Evolutionary conservation across 2,329 filamentous ascomycete genomes (phyloP).

Genomic region (Cladophialophora exuberans): DNA sequence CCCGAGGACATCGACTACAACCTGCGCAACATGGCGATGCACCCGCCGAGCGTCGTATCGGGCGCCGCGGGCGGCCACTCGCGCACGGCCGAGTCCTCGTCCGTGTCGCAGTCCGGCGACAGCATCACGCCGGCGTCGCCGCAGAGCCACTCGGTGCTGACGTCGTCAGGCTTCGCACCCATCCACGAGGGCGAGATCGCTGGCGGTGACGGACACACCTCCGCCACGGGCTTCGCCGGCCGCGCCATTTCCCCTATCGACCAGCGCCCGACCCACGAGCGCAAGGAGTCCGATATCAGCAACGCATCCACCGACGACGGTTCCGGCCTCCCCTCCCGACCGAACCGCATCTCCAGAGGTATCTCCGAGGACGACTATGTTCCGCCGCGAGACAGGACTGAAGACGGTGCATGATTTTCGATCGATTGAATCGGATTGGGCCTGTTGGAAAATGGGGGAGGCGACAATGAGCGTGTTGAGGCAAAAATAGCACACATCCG

Average conservation of each 20-base stretch:
- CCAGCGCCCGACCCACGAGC: conserved; percentile 3
- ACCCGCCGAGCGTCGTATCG: conserved; percentile 23
- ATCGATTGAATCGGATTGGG: too few relatives aligned
- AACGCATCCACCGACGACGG: neutral
- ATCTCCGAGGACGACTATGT: neutral
- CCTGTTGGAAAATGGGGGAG: too few relatives aligned
- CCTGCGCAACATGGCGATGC: conserved; percentile 15
- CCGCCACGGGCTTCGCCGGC: neutral
- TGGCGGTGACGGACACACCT: neutral
- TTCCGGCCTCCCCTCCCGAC: neutral
- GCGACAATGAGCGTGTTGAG: too few relatives aligned
- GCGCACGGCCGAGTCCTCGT: neutral
- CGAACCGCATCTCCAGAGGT: neutral
- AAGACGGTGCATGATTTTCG: too few relatives aligned
- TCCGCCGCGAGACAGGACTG: too few relatives aligned
- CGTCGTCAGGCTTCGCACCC: conserved; percentile 3
- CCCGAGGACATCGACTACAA: conserved; percentile 19
- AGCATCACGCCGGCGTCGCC: conserved; percentile 8
- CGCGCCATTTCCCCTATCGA: conserved; percentile 12
- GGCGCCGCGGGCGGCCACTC: neutral
- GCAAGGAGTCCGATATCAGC: conserved; percentile 9
- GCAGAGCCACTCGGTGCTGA: neutral
- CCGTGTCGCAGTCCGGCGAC: conserved; percentile 9
- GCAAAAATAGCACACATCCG: too few relatives aligned
- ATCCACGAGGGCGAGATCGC: conserved; percentile 8